These are phyloP conservation scores for Tetradesmus obliquus DNA, from an alignment of 139 green algal genomes.

Conservation along the genomic window DNA sequence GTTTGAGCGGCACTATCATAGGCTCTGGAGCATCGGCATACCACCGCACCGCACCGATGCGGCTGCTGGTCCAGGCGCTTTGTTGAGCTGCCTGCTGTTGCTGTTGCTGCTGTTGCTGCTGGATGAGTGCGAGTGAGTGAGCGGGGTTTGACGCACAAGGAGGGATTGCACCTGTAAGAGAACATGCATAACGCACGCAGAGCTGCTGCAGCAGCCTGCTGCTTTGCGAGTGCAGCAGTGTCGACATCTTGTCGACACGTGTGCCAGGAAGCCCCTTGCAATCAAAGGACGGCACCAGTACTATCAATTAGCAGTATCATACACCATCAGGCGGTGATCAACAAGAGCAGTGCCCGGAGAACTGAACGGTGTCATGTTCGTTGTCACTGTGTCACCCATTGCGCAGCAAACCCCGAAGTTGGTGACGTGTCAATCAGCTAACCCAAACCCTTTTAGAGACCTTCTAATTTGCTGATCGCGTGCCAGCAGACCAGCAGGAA, in stretches of 20 bases:
- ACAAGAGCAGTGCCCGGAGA: not conserved
- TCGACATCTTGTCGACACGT: slow-evolving; percentile 11
- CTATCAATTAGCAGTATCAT: not conserved
- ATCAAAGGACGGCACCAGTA: not conserved
- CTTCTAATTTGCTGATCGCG: not conserved
- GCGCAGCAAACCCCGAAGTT: not conserved
- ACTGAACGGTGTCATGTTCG: not conserved
- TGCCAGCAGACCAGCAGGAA: not conserved
- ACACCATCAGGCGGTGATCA: not conserved
- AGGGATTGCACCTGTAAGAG: not conserved
- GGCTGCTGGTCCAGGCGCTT: not conserved
- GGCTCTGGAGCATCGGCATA: slow-evolving; percentile 27
- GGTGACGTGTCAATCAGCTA: not conserved
- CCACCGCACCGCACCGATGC: not conserved
- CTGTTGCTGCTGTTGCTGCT: slow-evolving; percentile 5
- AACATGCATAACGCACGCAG: not conserved
- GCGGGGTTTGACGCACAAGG: not conserved
- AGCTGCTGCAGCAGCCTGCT: slow-evolving; percentile 13
- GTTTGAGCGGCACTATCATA: slow-evolving; percentile 18
- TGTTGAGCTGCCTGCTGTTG: not conserved
- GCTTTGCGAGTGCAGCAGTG: not conserved
- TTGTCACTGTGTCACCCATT: not conserved
- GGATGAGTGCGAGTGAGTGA: not conserved
- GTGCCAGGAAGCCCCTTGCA: too few relatives aligned
- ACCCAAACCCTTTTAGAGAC: not conserved